Conservation (phyloP, 2,329 filamentous ascomycete genomes). For the Trichoderma citrinoviride region DNA sequence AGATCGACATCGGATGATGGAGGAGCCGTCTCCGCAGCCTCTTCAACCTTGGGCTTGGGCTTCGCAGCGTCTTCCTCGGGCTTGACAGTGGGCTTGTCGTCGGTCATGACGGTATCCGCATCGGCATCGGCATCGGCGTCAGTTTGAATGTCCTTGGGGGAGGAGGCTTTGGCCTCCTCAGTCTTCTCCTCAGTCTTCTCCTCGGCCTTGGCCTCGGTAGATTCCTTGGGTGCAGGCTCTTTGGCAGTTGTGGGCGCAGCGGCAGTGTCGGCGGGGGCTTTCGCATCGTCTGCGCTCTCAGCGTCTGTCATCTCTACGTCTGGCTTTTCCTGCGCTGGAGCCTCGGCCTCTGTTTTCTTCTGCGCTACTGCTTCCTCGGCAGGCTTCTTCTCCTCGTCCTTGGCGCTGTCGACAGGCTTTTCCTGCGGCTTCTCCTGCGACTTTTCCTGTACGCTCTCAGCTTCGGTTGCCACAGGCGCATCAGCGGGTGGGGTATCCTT, state of each 20-base stretch:
- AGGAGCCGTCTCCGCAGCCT: constrained; percentile 27
- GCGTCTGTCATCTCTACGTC: constrained; percentile 31
- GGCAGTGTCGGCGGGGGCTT: background rate
- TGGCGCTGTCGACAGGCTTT: background rate
- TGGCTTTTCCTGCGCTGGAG: constrained; percentile 12
- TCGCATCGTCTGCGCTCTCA: background rate
- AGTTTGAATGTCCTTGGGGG: background rate
- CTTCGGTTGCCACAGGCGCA: background rate
- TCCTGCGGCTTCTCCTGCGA: constrained; percentile 12
- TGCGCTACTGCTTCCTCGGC: constrained; percentile 6
- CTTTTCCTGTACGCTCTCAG: constrained; percentile 10
- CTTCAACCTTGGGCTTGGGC: constrained; percentile 20
- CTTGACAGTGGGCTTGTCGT: constrained; percentile 28
- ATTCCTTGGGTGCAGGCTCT: constrained; percentile 10
- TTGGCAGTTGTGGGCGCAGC: background rate
- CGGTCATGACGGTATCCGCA: constrained; percentile 31
- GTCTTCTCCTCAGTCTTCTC: constrained; percentile 13
- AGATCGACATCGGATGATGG: constrained; percentile 38
- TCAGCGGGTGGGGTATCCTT: constrained; percentile 20
- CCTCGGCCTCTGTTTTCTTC: background rate
- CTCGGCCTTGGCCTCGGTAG: background rate
- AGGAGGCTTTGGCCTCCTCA: constrained; percentile 20
- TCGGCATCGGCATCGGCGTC: constrained; percentile 5
- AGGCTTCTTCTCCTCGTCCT: constrained; percentile 18
- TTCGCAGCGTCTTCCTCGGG: constrained; percentile 27